Percentiles rank a stretch among this genome's conserved stretches.
phyloP scores from a whole-genome alignment of 768 basidiomycete species.

The Dioszegia crocea region DNA sequence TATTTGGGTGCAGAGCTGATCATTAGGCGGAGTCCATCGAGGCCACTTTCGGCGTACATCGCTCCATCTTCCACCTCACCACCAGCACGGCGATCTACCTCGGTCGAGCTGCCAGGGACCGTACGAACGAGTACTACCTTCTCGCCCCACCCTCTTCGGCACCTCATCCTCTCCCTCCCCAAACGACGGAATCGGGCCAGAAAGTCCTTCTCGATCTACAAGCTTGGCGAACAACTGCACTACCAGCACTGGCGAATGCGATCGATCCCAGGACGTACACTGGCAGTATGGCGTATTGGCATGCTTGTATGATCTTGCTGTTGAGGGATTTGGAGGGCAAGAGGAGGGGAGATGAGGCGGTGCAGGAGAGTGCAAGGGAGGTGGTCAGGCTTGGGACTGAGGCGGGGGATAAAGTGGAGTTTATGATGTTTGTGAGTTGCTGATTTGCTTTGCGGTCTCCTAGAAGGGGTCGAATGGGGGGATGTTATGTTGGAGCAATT shows the following conservation, averaged over 20 bases:
- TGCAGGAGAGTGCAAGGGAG: slow-evolving; percentile 17
- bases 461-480: too few relatives aligned
- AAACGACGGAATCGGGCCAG: slow-evolving; percentile 4
- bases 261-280: slow-evolving; percentile 5
- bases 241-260: not conserved
- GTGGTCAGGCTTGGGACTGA: slow-evolving; percentile 15
- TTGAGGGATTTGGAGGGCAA: slow-evolving; percentile 5
- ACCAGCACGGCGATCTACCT: slow-evolving; percentile 3
- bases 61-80: slow-evolving; percentile 4
- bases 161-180: not conserved
- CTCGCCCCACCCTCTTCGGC: not conserved
- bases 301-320: slow-evolving; percentile 17
- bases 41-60: slow-evolving; percentile 5
- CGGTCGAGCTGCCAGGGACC: slow-evolving; percentile 6
- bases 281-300: slow-evolving; percentile 26
- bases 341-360: not conserved
- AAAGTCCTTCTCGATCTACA: not conserved
- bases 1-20: not conserved
- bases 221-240: not conserved
- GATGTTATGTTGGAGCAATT: not conserved
- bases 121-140: slow-evolving; percentile 9
- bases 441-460: too few relatives aligned
- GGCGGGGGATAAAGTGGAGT: slow-evolving; percentile 29
- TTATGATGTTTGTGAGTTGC: slow-evolving; percentile 29
- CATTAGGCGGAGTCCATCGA: slow-evolving; percentile 1